Percentiles rank a stretch among this genome's conserved stretches.
phyloP scores from a whole-genome alignment of 805 yeast genomes.

The Grigorovia humatica region DNA sequence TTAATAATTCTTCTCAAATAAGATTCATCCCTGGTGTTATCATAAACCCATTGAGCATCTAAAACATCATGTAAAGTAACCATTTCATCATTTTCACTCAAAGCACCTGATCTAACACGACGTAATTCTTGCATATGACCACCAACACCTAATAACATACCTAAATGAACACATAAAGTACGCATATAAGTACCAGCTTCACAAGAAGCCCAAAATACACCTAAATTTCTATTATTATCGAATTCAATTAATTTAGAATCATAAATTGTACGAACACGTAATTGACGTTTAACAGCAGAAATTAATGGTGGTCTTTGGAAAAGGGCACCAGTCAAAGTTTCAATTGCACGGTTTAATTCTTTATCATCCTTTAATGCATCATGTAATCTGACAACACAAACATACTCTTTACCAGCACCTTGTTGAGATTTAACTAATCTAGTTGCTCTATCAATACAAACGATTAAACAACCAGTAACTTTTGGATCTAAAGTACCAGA shows the following conservation, averaged over 20 bases:
- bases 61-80: slow-evolving; percentile 95
- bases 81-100: slow-evolving; percentile 80
- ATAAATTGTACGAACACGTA: slow-evolving; percentile 95
- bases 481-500: slow-evolving; percentile 98
- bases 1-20: slow-evolving; percentile 88
- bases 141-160: slow-evolving; percentile 97
- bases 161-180: slow-evolving; percentile 96
- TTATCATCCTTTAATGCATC: slow-evolving; percentile 86
- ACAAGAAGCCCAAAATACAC: slow-evolving; percentile 99
- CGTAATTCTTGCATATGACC: slow-evolving; percentile 99
- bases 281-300: slow-evolving; percentile 97
- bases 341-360: slow-evolving; percentile 77
- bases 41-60: slow-evolving; percentile 97
- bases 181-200: slow-evolving; percentile 99
- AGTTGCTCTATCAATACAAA: slow-evolving; percentile 96
- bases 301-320: slow-evolving; percentile 99
- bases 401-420: slow-evolving; percentile 99
- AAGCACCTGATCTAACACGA: slow-evolving; percentile 96
- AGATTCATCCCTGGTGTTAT: slow-evolving; percentile 93
- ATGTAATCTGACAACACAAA: slow-evolving; percentile 91
- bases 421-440: slow-evolving; percentile 97
- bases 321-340: slow-evolving; percentile 94
- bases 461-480: slow-evolving; percentile 97
- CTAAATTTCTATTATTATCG: slow-evolving; percentile 87
- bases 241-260: slow-evolving; percentile 93